These are phyloP conservation scores for Starmerella stigmatis DNA, from an alignment of 805 yeast species.

Conservation along the genomic window DNA sequence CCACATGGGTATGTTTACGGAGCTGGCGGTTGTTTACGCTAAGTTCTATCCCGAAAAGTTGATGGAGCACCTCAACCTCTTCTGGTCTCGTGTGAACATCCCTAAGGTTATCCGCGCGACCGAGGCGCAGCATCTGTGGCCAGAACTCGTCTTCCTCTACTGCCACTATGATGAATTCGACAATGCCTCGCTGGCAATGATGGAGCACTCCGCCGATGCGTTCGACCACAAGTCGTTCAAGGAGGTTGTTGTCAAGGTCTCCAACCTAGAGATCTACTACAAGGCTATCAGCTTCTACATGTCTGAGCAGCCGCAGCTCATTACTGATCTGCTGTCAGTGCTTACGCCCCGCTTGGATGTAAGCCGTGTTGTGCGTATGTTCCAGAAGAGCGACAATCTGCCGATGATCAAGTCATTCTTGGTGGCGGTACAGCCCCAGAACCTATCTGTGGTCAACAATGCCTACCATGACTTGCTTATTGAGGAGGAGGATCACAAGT, in stretches of 20 bases:
- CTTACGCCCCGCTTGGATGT: slow-evolving; percentile 84
- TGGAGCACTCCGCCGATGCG: slow-evolving; percentile 84
- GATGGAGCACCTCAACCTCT: slow-evolving; percentile 91
- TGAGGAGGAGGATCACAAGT: slow-evolving; percentile 92
- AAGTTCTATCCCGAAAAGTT: slow-evolving; percentile 83
- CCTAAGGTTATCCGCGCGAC: slow-evolving; percentile 94
- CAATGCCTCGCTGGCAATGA: slow-evolving; percentile 93
- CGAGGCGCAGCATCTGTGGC: slow-evolving; percentile 90
- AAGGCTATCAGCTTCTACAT: slow-evolving; percentile 93
- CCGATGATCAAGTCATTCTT: slow-evolving; percentile 94
- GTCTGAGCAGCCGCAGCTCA: slow-evolving; percentile 79
- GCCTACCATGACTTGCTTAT: slow-evolving; percentile 93
- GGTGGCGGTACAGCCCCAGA: slow-evolving; percentile 81
- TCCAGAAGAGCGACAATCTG: slow-evolving; percentile 88
- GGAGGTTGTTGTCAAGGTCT: slow-evolving; percentile 87
- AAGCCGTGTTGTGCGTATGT: slow-evolving; percentile 87
- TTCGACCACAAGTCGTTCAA: slow-evolving; percentile 91
- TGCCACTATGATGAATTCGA: slow-evolving; percentile 99
- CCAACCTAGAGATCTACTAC: slow-evolving; percentile 92
- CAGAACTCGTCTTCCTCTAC: slow-evolving; percentile 88
- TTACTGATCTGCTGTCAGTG: slow-evolving; percentile 75
- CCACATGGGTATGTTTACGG: slow-evolving; percentile 99
- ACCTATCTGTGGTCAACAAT: slow-evolving; percentile 79
- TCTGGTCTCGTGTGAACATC: slow-evolving; percentile 97
- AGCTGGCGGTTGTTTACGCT: slow-evolving; percentile 79